A percentile compares a stretch with the other conserved stretches of the same genome.
These are phyloP conservation scores for Solioccasus polychromus DNA, from an alignment of 768 basidiomycete species.

Conservation along the genomic window DNA sequence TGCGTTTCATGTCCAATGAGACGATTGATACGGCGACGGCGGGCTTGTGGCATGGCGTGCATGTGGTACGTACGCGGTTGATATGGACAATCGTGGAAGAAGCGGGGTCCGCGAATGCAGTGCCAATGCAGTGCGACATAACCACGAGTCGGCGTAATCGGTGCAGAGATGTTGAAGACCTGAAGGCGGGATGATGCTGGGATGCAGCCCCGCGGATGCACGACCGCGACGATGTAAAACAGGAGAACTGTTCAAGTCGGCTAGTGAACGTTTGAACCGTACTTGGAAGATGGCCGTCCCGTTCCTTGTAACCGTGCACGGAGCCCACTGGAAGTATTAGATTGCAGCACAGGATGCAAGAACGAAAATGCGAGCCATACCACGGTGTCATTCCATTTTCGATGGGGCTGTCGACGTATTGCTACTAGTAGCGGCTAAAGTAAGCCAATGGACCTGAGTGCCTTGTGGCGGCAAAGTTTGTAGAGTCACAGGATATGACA, in stretches of 20 bases:
- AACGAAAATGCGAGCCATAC: background rate
- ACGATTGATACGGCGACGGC: background rate
- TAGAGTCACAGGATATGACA: background rate
- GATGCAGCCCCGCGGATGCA: conserved; percentile 2
- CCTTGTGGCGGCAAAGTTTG: conserved; percentile 1
- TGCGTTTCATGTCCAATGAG: background rate
- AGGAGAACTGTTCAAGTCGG: background rate
- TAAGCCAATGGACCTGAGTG: background rate
- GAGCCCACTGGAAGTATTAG: background rate
- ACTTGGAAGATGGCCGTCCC: background rate
- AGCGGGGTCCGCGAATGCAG: conserved; percentile 7
- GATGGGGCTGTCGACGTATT: too few species aligned
- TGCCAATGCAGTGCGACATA: conserved; percentile 11
- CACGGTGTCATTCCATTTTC: too few species aligned
- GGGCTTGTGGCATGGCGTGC: too few species aligned
- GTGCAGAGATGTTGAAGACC: conserved; percentile 5
- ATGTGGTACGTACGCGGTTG: background rate
- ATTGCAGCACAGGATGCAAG: background rate
- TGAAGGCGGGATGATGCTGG: background rate
- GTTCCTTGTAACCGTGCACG: background rate
- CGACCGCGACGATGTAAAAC: background rate
- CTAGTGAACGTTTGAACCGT: background rate
- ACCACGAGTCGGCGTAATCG: background rate
- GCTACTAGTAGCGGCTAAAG: too few species aligned
- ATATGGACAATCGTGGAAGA: background rate